Evolutionary conservation across 768 basidiomycete genomes (phyloP), one percentile per base, ranked within the genome.

Genomic region (Auriscalpium vulgare): DNA sequence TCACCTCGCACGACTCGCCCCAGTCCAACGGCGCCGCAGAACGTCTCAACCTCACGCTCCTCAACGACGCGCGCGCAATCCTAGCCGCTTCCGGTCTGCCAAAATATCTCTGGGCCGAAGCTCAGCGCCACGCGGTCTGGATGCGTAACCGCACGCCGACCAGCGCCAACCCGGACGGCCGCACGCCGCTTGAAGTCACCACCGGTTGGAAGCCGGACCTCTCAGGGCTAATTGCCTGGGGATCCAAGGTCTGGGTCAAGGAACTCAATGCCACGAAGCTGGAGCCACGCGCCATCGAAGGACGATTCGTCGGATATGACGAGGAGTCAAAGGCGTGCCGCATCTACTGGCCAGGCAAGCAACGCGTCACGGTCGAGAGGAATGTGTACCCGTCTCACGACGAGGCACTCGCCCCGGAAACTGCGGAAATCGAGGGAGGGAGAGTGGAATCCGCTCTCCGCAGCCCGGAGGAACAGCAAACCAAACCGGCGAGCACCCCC

Each of bases 241-340:
- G 65, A 4, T 37, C 47, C 8, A 10, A 14, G 1, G 57, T 59
- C 16, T 66, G 59, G 59, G 65, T 66, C 2, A 53, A 49, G n/a
- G 51, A 40, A 7, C 44, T 51, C 4, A 40, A 11, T 0, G 19
- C 23, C 7, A 38, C 37, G 14, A 68, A 68, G 51, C 49, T 65
- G 1, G 63, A 59, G 3, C 21, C 36, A 5, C 40, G 50, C 1
- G 56, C 55, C 2, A n/a, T 35, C 1, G 51, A 58, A 34, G 65
- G 60, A 0, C 55, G 38, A 4, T 77, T 70, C 67, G 50, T 77
- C 5, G 74, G 76, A 16, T 63, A 68, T 53, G 67, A 71, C 50
- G 57, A 64, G 3, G 56, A 66, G 21, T 67, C 65, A 21, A 66
- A 68, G 10, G 74, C 63, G 0, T 65, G 68, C 40, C 53, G 65